Conservation (phyloP, 345 rosid species). For the Rhodamnia argentea region DNA sequence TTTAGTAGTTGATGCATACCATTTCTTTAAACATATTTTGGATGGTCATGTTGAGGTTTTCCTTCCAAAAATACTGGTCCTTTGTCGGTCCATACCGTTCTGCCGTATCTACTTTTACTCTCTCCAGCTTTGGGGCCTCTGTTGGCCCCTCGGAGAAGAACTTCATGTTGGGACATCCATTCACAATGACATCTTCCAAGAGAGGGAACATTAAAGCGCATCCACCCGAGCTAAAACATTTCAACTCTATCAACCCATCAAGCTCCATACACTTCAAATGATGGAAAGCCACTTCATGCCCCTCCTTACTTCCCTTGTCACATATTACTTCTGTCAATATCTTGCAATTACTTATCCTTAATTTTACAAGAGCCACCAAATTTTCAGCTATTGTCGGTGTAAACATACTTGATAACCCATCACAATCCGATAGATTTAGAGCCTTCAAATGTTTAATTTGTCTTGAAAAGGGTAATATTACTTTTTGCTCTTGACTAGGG, state of each 20-base stretch:
- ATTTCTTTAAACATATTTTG: neutral
- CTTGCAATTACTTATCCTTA: too few relatives aligned
- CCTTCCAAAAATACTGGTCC: neutral
- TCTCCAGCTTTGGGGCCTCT: neutral
- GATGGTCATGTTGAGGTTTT: neutral
- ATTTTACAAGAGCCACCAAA: too few relatives aligned
- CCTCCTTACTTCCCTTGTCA: too few relatives aligned
- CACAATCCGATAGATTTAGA: neutral
- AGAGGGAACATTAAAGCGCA: neutral
- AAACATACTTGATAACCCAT: neutral
- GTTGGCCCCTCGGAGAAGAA: neutral
- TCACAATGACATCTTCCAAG: neutral
- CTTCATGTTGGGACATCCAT: neutral
- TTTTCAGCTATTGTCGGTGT: too few relatives aligned
- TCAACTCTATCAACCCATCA: neutral
- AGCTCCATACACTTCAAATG: neutral
- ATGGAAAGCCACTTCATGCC: neutral
- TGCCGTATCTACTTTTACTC: neutral
- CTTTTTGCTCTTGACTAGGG: accelerated
- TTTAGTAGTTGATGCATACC: too few relatives aligned
- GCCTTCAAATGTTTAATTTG: neutral
- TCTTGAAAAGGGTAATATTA: neutral
- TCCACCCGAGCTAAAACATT: neutral
- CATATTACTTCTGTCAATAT: too few relatives aligned
- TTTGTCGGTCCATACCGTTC: too few relatives aligned